phyloP scores from a whole-genome alignment of 129 eudicot genomes.

The Escallonia herrerae region DNA sequence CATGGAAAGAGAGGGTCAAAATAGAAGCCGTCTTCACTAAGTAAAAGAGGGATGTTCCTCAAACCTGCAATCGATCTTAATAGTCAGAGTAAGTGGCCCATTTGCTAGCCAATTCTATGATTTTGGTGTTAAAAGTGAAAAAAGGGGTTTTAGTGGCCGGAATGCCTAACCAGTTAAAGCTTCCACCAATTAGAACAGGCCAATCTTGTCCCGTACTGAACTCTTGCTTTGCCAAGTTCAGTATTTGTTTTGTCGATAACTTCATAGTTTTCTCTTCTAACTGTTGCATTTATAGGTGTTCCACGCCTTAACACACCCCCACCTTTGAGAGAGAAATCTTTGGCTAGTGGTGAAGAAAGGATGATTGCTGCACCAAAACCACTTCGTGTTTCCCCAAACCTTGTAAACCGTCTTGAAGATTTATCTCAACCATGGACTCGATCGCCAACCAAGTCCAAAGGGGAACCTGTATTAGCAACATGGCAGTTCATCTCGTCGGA shows the following conservation, averaged over 20 bases:
- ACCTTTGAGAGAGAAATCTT: constrained; percentile 41
- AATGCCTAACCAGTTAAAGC: neutral
- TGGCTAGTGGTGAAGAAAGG: constrained; percentile 37
- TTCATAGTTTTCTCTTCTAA: neutral
- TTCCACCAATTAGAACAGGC: neutral
- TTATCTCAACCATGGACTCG: constrained; percentile 97
- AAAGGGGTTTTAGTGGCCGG: no score
- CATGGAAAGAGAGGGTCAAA: no score
- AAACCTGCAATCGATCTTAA: no score
- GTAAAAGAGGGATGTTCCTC: no score
- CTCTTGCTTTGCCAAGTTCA: neutral
- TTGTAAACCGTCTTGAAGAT: constrained; percentile 77
- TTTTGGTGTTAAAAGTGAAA: no score
- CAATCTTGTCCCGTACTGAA: neutral
- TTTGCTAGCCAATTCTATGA: no score
- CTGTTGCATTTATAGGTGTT: constrained; percentile 41
- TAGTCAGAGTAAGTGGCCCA: no score
- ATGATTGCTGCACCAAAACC: constrained; percentile 78
- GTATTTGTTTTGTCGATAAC: no score
- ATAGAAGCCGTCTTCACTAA: no score
- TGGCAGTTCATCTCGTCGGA: constrained; percentile 75
- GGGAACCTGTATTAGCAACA: constrained; percentile 85
- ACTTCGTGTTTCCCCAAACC: constrained; percentile 69
- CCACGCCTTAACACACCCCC: constrained; percentile 97
- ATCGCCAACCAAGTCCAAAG: constrained; percentile 92